phyloP scores from a whole-genome alignment of 192 early-diverging fungal genomes.

The Radiomyces spectabilis region DNA sequence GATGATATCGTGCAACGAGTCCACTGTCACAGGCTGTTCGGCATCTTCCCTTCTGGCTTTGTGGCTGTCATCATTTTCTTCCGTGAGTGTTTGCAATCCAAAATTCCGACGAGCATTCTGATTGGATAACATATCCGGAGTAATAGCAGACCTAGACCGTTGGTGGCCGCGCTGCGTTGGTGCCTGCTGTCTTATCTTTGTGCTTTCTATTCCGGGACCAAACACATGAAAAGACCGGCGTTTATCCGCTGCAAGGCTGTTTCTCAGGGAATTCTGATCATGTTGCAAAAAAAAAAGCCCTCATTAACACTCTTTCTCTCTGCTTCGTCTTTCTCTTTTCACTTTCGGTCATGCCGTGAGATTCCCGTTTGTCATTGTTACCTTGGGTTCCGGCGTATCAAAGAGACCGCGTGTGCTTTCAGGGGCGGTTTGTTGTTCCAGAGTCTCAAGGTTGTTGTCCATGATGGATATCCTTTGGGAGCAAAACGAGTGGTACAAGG shows the following conservation, averaged over 20 bases:
- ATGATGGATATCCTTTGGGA: no score
- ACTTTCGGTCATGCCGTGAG: neutral
- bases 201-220: neutral
- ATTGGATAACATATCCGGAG: conserved; percentile 17
- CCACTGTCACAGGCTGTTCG: conserved; percentile 29
- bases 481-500: no score
- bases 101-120: conserved; percentile 3
- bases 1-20: conserved; percentile 48
- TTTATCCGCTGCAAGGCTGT: neutral
- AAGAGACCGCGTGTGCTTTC: conserved; percentile 33
- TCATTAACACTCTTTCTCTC: no score
- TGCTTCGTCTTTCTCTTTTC: neutral
- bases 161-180: conserved; percentile 2
- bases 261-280: no score
- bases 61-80: conserved; percentile 11
- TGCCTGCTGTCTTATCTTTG: neutral
- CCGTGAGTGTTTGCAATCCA: conserved; percentile 21
- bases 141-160: conserved; percentile 26
- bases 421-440: conserved; percentile 34
- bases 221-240: conserved; percentile 6
- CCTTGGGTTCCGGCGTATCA: conserved; percentile 25
- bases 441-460: conserved; percentile 6
- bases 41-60: conserved; percentile 4
- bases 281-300: no score
- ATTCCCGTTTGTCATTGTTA: neutral